These are phyloP conservation scores for Albizia julibrissin DNA, from an alignment of 306 rosid species.

Conservation along the genomic window DNA sequence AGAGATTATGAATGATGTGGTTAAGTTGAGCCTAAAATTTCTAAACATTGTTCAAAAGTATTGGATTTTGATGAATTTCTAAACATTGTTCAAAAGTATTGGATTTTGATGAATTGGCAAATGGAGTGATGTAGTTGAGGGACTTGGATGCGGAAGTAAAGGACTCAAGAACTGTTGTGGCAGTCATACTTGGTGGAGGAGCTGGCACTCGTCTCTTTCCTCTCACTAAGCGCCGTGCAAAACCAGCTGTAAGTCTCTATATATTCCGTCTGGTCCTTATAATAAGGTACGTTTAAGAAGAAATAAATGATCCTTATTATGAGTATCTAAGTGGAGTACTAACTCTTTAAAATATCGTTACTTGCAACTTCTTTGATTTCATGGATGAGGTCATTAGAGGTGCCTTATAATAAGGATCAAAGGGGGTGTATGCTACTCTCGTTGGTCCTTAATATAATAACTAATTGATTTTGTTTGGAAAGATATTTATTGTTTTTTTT, in stretches of 20 bases:
- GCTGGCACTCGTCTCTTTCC: slow-evolving; percentile 99
- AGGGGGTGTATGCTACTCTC: too few species aligned
- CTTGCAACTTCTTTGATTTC: too few species aligned
- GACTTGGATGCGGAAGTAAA: slow-evolving; percentile 50
- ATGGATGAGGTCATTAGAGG: too few species aligned
- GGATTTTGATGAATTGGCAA: slow-evolving; percentile 32
- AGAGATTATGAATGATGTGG: neutral
- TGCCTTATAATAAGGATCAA: too few species aligned
- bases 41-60: neutral
- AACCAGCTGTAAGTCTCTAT: slow-evolving; percentile 75
- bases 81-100: neutral
- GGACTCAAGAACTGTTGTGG: slow-evolving; percentile 77
- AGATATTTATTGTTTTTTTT: too few species aligned
- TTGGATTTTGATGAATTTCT: neutral
- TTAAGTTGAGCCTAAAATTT: neutral
- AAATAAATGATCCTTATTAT: too few species aligned
- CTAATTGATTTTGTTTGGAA: too few species aligned
- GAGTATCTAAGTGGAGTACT: too few species aligned
- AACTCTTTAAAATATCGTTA: too few species aligned
- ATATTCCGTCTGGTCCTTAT: too few species aligned
- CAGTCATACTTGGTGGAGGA: slow-evolving; percentile 91
- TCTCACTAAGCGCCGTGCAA: slow-evolving; percentile 89
- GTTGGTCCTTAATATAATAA: too few species aligned
- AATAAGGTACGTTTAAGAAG: too few species aligned
- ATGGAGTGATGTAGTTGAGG: slow-evolving; percentile 63